These are phyloP conservation scores for Pisolithus orientalis DNA, from an alignment of 768 basidiomycete genomes.

Conservation along the genomic window DNA sequence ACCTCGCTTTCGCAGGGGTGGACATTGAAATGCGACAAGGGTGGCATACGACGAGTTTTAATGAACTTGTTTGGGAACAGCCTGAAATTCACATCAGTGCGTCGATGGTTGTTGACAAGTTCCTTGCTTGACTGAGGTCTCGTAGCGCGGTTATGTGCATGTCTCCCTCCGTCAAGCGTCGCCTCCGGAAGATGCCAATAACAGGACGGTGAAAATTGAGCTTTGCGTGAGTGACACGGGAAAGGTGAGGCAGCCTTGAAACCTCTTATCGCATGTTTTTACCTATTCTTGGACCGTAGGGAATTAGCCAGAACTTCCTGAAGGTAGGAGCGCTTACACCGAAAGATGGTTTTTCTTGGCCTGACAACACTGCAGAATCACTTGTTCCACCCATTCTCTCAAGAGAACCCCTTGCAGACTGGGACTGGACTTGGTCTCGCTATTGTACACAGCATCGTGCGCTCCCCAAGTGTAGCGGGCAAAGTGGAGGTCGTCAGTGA, in stretches of 20 bases:
- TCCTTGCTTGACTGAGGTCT: slow-evolving; percentile 3
- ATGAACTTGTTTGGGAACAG: slow-evolving; percentile 97
- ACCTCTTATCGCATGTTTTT: neutral
- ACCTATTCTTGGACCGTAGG: slow-evolving; percentile 33
- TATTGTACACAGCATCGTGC: slow-evolving; percentile 90
- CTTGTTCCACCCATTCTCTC: slow-evolving; percentile 94
- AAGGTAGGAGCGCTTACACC: slow-evolving; percentile 43
- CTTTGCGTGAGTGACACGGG: slow-evolving; percentile 85
- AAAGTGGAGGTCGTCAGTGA: slow-evolving; percentile 93
- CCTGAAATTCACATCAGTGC: slow-evolving; percentile 82
- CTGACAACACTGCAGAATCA: slow-evolving; percentile 53
- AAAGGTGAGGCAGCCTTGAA: slow-evolving; percentile 44
- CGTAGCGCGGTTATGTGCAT: slow-evolving; percentile 83
- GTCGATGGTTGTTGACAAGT: slow-evolving; percentile 16
- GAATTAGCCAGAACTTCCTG: slow-evolving; percentile 89
- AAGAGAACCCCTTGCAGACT: slow-evolving; percentile 90
- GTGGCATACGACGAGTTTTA: slow-evolving; percentile 82
- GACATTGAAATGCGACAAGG: slow-evolving; percentile 83
- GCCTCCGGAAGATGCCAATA: slow-evolving; percentile 42
- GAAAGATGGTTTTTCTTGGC: neutral
- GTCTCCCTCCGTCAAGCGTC: slow-evolving; percentile 74
- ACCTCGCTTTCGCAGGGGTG: slow-evolving; percentile 57
- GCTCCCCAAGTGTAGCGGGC: slow-evolving; percentile 78
- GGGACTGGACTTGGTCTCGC: slow-evolving; percentile 93
- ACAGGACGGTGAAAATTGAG: slow-evolving; percentile 68